Evolutionary conservation across 495 filamentous ascomycete species (phyloP).

Genomic region (Podospora comata): DNA sequence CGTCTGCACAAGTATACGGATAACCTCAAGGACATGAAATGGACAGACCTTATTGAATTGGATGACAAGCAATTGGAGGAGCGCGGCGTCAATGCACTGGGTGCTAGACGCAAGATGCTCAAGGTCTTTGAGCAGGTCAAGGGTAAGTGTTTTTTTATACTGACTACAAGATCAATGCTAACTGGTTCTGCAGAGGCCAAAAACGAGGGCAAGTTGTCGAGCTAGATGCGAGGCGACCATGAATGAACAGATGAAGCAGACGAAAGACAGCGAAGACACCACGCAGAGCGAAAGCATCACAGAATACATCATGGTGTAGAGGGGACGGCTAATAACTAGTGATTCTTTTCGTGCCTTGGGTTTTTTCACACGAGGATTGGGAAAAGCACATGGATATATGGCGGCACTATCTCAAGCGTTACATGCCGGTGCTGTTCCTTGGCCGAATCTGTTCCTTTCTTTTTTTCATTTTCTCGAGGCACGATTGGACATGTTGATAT

Average conservation of each 20-base stretch:
- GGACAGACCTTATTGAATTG: conserved; percentile 88
- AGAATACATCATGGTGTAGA: background rate
- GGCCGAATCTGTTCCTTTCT: background rate
- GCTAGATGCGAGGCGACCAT: conserved; percentile 12
- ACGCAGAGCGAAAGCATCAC: background rate
- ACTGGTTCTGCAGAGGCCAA: conserved; percentile 27
- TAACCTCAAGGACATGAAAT: conserved; percentile 93
- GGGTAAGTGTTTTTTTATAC: conserved; percentile 40
- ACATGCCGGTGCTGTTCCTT: background rate
- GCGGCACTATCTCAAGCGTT: background rate
- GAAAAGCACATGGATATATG: background rate
- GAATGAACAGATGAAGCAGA: background rate
- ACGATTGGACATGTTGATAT: background rate
- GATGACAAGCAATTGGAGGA: conserved; percentile 93
- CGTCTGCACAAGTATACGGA: conserved; percentile 98
- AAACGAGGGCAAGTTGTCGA: conserved; percentile 51
- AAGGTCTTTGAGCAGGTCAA: conserved; percentile 98
- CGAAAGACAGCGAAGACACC: background rate
- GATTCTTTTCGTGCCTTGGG: background rate
- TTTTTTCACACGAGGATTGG: background rate
- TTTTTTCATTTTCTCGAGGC: background rate
- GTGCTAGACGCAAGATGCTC: conserved; percentile 94
- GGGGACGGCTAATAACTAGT: background rate
- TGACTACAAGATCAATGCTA: conserved; percentile 6
- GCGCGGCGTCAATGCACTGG: conserved; percentile 90